A percentile compares a stretch with the other conserved stretches of the same genome.
Conservation (phyloP, 2,329 filamentous ascomycete species). For the Exophiala spinifera region DNA sequence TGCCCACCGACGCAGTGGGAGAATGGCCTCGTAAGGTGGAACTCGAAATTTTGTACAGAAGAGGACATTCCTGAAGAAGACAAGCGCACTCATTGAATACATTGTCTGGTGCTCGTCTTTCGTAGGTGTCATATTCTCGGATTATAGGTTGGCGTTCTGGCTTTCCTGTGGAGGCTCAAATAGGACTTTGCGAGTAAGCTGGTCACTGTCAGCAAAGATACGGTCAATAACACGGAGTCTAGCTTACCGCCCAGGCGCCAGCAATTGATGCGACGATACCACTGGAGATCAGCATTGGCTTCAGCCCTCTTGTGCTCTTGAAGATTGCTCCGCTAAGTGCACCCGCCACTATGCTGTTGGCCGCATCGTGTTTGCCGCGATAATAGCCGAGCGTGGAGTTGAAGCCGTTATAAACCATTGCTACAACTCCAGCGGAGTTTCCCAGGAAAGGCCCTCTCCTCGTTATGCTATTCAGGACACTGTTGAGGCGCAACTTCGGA, state of each 20-base stretch:
- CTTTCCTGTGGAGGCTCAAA: constrained; percentile 37
- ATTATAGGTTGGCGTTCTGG: constrained; percentile 2
- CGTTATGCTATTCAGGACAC: constrained; percentile 90
- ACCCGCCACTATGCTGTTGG: constrained; percentile 84
- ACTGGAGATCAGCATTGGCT: constrained; percentile 92
- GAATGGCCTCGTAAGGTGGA: neutral
- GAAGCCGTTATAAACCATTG: constrained; percentile 91
- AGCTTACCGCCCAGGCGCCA: constrained; percentile 81
- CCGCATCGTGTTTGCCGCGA: constrained; percentile 81
- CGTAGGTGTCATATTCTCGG: neutral
- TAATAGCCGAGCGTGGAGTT: constrained; percentile 79
- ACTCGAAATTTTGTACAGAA: neutral
- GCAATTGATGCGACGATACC: constrained; percentile 84
- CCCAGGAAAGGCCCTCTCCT: constrained; percentile 90
- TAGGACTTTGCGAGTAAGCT: constrained; percentile 53
- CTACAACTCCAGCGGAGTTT: constrained; percentile 92
- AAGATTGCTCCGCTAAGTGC: constrained; percentile 89
- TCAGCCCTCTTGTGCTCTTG: constrained; percentile 86
- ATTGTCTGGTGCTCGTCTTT: too few species aligned
- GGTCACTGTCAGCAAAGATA: constrained; percentile 15
- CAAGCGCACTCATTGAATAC: too few species aligned
- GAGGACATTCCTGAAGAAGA: neutral
- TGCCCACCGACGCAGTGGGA: constrained; percentile 1
- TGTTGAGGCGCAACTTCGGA: constrained; percentile 89
- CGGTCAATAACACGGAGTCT: too few species aligned